Conservation (phyloP, 2,329 filamentous ascomycete genomes). For the Harringtonia aguacate region DNA sequence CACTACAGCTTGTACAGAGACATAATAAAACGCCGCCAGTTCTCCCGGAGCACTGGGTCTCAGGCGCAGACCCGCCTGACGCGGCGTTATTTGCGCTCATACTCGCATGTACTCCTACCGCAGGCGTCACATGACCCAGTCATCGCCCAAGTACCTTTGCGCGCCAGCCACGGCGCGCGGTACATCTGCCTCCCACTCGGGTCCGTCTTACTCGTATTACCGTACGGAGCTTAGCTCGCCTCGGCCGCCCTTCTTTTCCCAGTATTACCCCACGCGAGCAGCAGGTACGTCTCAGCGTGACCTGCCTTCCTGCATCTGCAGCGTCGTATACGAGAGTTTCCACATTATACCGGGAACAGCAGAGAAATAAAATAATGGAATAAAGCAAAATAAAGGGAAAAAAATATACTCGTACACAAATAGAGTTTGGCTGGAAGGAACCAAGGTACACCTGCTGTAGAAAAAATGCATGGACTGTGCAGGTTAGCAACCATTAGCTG, state of each 20-base stretch:
- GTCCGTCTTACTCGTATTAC: too few relatives aligned
- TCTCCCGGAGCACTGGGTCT: too few relatives aligned
- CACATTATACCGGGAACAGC: neutral
- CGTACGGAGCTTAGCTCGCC: neutral
- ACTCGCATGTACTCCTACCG: too few relatives aligned
- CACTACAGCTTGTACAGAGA: too few relatives aligned
- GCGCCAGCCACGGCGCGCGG: too few relatives aligned
- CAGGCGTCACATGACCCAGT: too few relatives aligned
- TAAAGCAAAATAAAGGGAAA: neutral
- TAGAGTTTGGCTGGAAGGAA: neutral
- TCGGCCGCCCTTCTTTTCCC: neutral
- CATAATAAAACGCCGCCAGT: too few relatives aligned
- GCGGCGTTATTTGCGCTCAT: too few relatives aligned
- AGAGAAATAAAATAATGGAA: neutral
- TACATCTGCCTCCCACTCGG: too few relatives aligned
- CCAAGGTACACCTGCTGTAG: neutral
- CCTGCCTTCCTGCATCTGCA: conserved; percentile 5
- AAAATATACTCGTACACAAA: neutral
- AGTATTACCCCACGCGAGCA: conserved; percentile 6
- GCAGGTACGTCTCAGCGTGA: conserved; percentile 6
- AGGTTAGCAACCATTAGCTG: neutral
- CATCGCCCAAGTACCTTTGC: too few relatives aligned
- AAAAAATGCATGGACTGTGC: neutral
- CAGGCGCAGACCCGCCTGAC: too few relatives aligned
- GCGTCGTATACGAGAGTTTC: conserved; percentile 4